Evolutionary conservation across 192 early-diverging fungal genomes (phyloP).

Genomic region (Backusella tuberculispora): DNA sequence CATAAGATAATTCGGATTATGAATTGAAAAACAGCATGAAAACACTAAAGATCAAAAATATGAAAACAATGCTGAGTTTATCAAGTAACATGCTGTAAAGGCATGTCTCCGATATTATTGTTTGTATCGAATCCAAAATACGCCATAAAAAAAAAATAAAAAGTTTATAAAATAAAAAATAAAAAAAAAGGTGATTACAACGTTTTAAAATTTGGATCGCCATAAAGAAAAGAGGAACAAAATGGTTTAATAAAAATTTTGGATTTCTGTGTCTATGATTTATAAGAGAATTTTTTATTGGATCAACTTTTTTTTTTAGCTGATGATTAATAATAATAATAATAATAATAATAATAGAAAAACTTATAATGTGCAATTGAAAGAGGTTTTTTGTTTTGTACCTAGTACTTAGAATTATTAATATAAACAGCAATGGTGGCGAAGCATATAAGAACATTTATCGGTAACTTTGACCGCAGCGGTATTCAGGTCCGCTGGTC

Average conservation of each 20-base stretch:
- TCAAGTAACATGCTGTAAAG: not conserved
- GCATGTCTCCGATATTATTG: not conserved
- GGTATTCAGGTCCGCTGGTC: not conserved
- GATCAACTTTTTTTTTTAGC: no score
- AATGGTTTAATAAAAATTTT: no score
- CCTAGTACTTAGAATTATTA: not conserved
- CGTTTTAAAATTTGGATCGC: not conserved
- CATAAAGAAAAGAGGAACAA: no score
- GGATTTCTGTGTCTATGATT: no score
- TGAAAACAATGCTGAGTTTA: not conserved
- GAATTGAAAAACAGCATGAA: not conserved
- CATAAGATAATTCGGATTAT: not conserved
- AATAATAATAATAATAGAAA: no score
- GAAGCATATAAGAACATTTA: not conserved
- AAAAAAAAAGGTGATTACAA: not conserved
- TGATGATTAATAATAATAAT: no score
- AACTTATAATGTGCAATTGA: no score
- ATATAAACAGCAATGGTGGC: not conserved
- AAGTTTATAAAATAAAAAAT: no score
- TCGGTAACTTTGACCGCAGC: not conserved
- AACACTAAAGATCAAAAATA: not conserved
- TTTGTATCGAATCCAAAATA: not conserved
- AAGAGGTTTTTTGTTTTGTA: no score
- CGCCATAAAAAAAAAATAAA: not conserved
- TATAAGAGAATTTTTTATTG: no score